Evolutionary conservation across 1,284 basidiomycete genomes (phyloP), one percentile per base, ranked within the genome.

Genomic region (Leccinum cinnamomeum): DNA sequence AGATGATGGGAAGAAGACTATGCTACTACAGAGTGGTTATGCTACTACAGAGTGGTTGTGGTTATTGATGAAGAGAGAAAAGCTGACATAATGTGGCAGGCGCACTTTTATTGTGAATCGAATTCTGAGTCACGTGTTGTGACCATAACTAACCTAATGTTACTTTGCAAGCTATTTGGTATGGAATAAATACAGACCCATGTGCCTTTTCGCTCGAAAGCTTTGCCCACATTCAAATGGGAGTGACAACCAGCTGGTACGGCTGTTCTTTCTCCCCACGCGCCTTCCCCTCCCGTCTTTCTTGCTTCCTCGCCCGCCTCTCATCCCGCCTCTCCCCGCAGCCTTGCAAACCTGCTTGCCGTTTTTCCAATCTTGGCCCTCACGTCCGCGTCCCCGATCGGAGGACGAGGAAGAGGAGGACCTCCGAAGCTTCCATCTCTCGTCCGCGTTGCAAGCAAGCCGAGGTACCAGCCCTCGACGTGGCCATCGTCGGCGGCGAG

Each of bases 391-490:
- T 28, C 51, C 25, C 23, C 58, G 41, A 10, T 64, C 41, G 0
- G 57, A 56, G 2, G 58, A 69, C n/a, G 64, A 65, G 25, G 25
- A 25, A 25, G 25, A 25, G 25, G 25, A 25, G 25, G 25, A 25
- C 25, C 25, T 25, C 25, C 25, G 25, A 25, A 25, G 25, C 25
- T 25, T 35, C 75, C 81, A 65, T 87, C 85, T 63, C 84, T 81
- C 16, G 84, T 83, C 63, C 85, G 82, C 70, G 91, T 87, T 0
- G 84, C 82, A 83, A 89, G 86, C 50, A 96, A 96, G 58, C 94
- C 95, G n/a, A 97, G 84, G 7, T 95, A 87, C 48, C 94, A 96
- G 3, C 89, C 90, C 50, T 92, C 86, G 12, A 97, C 39, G 39
- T 41, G 39, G 4, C 39, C 16, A 41, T 41, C 39, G 16, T 41